Evolutionary conservation across 192 early-diverging fungal species (phyloP).

Genomic region (Linnemannia hyalina): DNA sequence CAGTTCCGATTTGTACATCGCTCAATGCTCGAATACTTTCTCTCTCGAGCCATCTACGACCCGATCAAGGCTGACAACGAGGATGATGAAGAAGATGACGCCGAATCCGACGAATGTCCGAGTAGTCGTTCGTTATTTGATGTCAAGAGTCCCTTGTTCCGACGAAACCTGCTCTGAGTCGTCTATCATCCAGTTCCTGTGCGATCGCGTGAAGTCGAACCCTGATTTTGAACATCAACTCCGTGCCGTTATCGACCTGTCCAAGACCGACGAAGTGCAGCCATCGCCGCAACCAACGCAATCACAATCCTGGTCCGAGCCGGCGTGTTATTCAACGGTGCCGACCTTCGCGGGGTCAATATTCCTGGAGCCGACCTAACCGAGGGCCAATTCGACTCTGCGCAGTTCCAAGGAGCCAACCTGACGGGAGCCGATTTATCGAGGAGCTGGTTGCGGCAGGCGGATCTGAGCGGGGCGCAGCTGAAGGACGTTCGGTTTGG

Average conservation of each 20-base stretch:
- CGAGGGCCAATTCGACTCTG: neutral
- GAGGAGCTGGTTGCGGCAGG: neutral
- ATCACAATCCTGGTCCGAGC: neutral
- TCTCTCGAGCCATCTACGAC: no score
- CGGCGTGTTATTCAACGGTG: neutral
- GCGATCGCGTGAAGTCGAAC: neutral
- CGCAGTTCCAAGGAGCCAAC: neutral
- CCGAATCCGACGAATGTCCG: no score
- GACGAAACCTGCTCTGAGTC: neutral
- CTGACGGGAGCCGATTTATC: neutral
- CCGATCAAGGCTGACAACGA: neutral
- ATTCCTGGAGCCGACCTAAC: neutral
- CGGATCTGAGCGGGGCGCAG: neutral
- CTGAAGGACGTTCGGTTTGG: neutral
- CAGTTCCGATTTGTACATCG: constrained; percentile 6
- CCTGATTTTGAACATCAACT: neutral
- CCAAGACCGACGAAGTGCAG: neutral
- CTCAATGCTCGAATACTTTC: constrained; percentile 11
- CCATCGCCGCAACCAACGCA: neutral
- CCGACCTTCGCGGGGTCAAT: neutral
- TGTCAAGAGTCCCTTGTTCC: neutral
- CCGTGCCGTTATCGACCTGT: neutral
- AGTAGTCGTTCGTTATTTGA: neutral
- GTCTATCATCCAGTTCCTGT: neutral
- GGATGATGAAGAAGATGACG: neutral